Evolutionary conservation across 495 filamentous ascomycete species (phyloP).

Genomic region (Penicillium odoratum): DNA sequence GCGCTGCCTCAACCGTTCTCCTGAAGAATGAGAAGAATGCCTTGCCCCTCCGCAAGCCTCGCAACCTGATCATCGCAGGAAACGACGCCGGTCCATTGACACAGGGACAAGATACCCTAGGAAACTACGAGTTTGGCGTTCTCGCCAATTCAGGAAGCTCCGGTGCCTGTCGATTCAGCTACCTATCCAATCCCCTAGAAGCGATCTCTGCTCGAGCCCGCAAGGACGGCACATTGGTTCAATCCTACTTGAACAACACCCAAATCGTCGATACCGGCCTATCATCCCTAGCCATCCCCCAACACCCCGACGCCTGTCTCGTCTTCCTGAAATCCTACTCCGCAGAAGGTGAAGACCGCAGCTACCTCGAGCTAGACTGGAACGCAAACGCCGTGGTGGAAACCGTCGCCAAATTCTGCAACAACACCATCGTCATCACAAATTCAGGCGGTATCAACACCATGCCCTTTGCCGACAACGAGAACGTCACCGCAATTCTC

Average conservation of each 20-base stretch:
- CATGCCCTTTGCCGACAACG: slow-evolving; percentile 58
- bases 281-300: slow-evolving; percentile 35
- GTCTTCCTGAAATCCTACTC: slow-evolving; percentile 59
- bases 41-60: slow-evolving; percentile 53
- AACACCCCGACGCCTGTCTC: slow-evolving; percentile 57
- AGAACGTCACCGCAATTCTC: slow-evolving; percentile 64
- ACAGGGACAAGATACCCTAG: slow-evolving; percentile 42
- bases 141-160: slow-evolving; percentile 60
- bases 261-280: slow-evolving; percentile 41
- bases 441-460: slow-evolving; percentile 61
- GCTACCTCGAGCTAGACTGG: slow-evolving; percentile 50
- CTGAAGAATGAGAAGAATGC: slow-evolving; percentile 60
- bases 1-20: slow-evolving; percentile 57
- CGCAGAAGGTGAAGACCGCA: slow-evolving; percentile 57
- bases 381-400: slow-evolving; percentile 56
- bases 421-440: slow-evolving; percentile 62
- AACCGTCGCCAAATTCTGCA: slow-evolving; percentile 55
- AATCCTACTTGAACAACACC: slow-evolving; percentile 41
- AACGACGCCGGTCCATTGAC: slow-evolving; percentile 60
- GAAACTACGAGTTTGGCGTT: slow-evolving; percentile 54
- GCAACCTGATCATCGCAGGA: slow-evolving; percentile 58
- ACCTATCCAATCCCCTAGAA: slow-evolving; percentile 55
- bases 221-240: slow-evolving; percentile 44
- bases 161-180: slow-evolving; percentile 53
- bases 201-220: slow-evolving; percentile 60